Base-by-base conservation (phyloP, 2,329 filamentous ascomycete genomes). In the Verticillium isaacii region DNA sequence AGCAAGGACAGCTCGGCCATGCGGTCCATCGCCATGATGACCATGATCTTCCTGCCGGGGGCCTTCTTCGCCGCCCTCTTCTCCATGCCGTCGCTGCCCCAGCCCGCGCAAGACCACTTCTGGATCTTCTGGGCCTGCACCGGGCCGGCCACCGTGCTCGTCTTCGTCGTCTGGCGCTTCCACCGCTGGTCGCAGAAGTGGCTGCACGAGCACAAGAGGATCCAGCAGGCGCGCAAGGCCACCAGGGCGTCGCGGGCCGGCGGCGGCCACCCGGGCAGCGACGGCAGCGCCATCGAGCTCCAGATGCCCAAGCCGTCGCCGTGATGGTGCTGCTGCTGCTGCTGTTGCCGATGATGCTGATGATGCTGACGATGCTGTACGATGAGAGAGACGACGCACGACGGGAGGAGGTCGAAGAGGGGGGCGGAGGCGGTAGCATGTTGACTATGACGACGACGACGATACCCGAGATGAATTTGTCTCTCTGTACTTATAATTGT, bases 11-110 rank as follows among this genome's bases (percentile, higher is more conserved):
- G 68, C 57, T 63, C 66, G 1, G 67, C 69, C 9, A 77, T 79
- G 73, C 72, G 74, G 56, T 72, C 72, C 3, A 73, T 78, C 17
- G 73, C 76, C 1, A 66, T 76, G 2, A 68, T 78, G 60, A 78
- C 74, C 41, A 75, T 77, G 65, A 62, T 73, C 2, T 78, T 78
- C 62, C 71, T 78, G 2, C 77, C 77, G 2, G 74, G 71, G 0
- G 77, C 75, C 14, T 78, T 78, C 63, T 71, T 78, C 63, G 73
- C 76, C 9, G 67, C 70, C 2, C 63, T 72, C 19, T 73, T 72
- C 36, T 50, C 57, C 36, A 52, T 59, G 19, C 25, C 45, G 29
- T 60, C 45, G 11, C 41, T 60, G 15, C 58, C 58, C 8, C 17
- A 56, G 12, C 19, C 9, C n/a, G 58, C 32, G 7, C 12, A 56